Percentiles rank a stretch among this genome's conserved stretches.
phyloP scores from a whole-genome alignment of 2,329 filamentous ascomycete species.

The Periglandula ipomoeae region DNA sequence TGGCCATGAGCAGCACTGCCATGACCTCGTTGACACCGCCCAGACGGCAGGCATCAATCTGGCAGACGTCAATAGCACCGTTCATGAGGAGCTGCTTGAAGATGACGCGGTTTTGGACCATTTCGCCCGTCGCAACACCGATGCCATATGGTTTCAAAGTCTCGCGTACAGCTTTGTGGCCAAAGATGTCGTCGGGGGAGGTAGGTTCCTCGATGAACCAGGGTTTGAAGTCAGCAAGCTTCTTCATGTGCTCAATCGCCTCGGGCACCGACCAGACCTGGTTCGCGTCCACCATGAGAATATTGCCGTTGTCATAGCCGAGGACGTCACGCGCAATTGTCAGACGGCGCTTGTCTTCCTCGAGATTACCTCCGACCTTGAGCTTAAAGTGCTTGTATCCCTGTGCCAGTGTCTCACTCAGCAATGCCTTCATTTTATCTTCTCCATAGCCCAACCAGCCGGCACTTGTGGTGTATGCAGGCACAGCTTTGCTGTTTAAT shows the following conservation, averaged over 20 bases:
- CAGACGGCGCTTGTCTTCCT: slow-evolving; percentile 62
- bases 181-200: slow-evolving; percentile 79
- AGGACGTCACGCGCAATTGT: slow-evolving; percentile 69
- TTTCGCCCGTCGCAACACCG: slow-evolving; percentile 84
- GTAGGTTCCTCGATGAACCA: slow-evolving; percentile 97
- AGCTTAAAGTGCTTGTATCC: slow-evolving; percentile 86
- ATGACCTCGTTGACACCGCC: slow-evolving; percentile 88
- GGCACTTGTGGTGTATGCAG: slow-evolving; percentile 82
- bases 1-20: slow-evolving; percentile 79
- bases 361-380: slow-evolving; percentile 71
- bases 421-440: slow-evolving; percentile 70
- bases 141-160: slow-evolving; percentile 67
- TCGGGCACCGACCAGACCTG: slow-evolving; percentile 89
- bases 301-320: slow-evolving; percentile 72
- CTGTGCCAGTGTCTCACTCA: slow-evolving; percentile 63
- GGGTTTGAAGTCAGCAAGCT: slow-evolving; percentile 73
- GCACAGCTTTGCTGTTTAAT: slow-evolving; percentile 64
- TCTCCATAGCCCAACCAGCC: slow-evolving; percentile 89
- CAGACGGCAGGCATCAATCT: slow-evolving; percentile 83
- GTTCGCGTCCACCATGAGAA: slow-evolving; percentile 90
- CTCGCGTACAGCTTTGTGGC: slow-evolving; percentile 76
- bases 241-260: slow-evolving; percentile 77
- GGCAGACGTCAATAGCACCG: slow-evolving; percentile 77
- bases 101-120: slow-evolving; percentile 90
- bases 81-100: slow-evolving; percentile 84